These are phyloP conservation scores for Tetracladium marchalianum DNA, from an alignment of 495 filamentous ascomycete species.

Conservation along the genomic window DNA sequence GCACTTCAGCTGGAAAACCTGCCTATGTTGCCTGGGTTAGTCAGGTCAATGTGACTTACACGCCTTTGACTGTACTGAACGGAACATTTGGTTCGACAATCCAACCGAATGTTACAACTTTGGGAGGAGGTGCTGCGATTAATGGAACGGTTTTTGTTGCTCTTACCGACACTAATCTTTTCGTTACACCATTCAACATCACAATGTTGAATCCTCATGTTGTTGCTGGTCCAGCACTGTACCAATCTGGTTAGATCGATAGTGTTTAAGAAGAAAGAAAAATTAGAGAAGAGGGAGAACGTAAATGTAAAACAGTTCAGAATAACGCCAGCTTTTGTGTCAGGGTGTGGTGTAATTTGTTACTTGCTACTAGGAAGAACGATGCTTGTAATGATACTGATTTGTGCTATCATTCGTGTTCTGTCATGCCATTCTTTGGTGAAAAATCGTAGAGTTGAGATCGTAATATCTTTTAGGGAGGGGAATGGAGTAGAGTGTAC, in stretches of 20 bases:
- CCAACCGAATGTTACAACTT: conserved; percentile 58
- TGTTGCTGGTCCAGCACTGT: conserved; percentile 60
- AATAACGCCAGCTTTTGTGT: too few species aligned
- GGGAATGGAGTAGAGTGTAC: too few species aligned
- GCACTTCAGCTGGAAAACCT: conserved; percentile 44
- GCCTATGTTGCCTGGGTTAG: conserved; percentile 65
- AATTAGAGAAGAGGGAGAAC: too few species aligned
- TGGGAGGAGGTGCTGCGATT: conserved; percentile 54
- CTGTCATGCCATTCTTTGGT: too few species aligned
- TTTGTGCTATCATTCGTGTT: too few species aligned
- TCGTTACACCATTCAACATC: conserved; percentile 69
- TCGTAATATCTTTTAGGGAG: too few species aligned
- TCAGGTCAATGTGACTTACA: conserved; percentile 84
- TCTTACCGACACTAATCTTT: conserved; percentile 59
- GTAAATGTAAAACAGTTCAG: too few species aligned
- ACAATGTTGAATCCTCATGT: conserved; percentile 67
- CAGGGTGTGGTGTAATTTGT: too few species aligned
- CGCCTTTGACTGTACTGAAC: conserved; percentile 42
- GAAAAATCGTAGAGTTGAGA: too few species aligned
- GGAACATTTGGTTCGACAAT: conserved; percentile 50
- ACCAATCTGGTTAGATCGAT: conserved; percentile 61
- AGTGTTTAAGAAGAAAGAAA: not conserved
- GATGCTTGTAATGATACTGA: too few species aligned
- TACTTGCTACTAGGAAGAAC: too few species aligned
- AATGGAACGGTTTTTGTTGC: conserved; percentile 77